Conservation (phyloP, 805 yeast species). For the Kuraishia piskuri region DNA sequence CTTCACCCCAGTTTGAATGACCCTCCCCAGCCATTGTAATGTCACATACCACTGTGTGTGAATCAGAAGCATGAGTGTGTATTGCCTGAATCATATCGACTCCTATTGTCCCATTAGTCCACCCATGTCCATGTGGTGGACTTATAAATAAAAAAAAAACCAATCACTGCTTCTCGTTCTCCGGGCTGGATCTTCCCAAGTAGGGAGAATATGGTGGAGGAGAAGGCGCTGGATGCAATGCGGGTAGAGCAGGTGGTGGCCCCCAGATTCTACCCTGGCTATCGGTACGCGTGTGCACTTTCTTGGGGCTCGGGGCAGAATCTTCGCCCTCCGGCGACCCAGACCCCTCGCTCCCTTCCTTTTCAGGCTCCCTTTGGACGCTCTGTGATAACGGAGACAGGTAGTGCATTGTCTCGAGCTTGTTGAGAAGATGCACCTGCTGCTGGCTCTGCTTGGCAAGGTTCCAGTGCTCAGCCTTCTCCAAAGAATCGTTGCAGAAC, state of each 20-base stretch:
- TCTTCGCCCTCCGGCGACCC: not conserved
- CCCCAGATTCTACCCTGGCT: not conserved
- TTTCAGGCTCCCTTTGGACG: not conserved
- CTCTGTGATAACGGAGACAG: not conserved
- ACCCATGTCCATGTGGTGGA: not conserved
- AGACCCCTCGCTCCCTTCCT: not conserved
- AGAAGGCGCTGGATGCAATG: not conserved
- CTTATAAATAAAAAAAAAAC: too few relatives aligned
- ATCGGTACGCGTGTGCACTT: not conserved
- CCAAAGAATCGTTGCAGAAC: slow-evolving; percentile 79
- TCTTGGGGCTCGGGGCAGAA: not conserved
- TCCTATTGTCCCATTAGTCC: too few relatives aligned
- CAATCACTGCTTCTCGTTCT: not conserved
- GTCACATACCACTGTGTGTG: too few relatives aligned
- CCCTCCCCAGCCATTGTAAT: too few relatives aligned
- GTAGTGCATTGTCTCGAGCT: slow-evolving; percentile 11
- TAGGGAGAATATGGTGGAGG: not conserved
- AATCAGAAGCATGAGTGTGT: too few relatives aligned
- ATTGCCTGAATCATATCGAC: too few relatives aligned
- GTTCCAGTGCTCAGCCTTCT: slow-evolving; percentile 79
- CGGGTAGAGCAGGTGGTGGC: not conserved
- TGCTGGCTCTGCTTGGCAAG: slow-evolving; percentile 19
- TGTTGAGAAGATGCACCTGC: slow-evolving; percentile 16
- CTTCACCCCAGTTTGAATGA: too few relatives aligned
- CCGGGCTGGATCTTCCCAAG: not conserved